A percentile compares a stretch with the other conserved stretches of the same genome.
phyloP scores from a whole-genome alignment of 805 yeast genomes.

The Tetrapisispora nanseiensis region DNA sequence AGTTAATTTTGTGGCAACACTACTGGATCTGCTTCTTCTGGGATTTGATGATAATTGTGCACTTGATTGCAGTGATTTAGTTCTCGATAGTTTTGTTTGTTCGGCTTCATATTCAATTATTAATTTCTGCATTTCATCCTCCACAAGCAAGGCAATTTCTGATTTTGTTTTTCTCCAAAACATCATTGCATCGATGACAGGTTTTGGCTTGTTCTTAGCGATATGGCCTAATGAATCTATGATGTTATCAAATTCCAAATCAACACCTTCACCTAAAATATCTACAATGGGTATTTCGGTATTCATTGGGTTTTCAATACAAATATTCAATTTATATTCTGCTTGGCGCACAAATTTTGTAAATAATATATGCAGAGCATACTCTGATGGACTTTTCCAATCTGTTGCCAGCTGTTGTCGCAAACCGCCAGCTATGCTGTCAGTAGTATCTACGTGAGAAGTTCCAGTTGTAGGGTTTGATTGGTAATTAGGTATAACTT shows the following conservation, averaged over 20 bases:
- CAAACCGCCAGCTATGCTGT: slow-evolving; percentile 21
- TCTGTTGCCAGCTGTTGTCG: slow-evolving; percentile 40
- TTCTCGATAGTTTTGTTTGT: slow-evolving; percentile 4
- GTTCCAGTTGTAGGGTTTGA: not conserved
- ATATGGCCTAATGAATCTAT: slow-evolving; percentile 82
- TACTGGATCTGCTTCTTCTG: slow-evolving; percentile 22
- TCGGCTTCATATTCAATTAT: slow-evolving; percentile 29
- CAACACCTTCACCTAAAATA: slow-evolving; percentile 74
- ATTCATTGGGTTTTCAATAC: slow-evolving; percentile 53
- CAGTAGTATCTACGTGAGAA: slow-evolving; percentile 9
- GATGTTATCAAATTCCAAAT: slow-evolving; percentile 76
- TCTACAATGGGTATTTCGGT: slow-evolving; percentile 71
- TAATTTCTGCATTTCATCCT: slow-evolving; percentile 41
- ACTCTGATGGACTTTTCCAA: slow-evolving; percentile 70
- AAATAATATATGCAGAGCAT: slow-evolving; percentile 86
- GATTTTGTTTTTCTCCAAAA: slow-evolving; percentile 94
- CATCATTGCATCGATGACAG: slow-evolving; percentile 96
- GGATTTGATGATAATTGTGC: slow-evolving; percentile 6
- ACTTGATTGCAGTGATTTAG: not conserved
- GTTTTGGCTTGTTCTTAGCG: slow-evolving; percentile 82
- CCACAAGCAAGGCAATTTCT: slow-evolving; percentile 65
- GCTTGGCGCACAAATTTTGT: slow-evolving; percentile 93
- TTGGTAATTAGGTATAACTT: not conserved
- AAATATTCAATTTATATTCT: slow-evolving; percentile 70
- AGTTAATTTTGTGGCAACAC: slow-evolving; percentile 27